phyloP scores from a whole-genome alignment of 164 flowering plant genomes.

The Macadamia integrifolia region DNA sequence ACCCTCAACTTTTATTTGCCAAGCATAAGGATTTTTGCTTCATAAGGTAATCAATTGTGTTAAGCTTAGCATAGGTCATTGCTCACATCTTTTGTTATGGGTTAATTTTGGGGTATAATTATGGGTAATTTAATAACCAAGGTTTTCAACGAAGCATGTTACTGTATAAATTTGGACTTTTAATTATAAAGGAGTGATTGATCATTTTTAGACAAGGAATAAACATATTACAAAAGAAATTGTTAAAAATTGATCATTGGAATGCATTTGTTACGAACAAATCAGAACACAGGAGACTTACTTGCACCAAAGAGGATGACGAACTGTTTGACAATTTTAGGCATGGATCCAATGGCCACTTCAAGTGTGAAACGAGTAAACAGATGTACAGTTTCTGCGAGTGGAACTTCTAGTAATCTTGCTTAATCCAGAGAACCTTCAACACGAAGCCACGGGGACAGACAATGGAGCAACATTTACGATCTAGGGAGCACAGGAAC shows the following conservation, averaged over 20 bases:
- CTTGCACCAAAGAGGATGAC: conserved; percentile 91
- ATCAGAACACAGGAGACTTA: conserved; percentile 34
- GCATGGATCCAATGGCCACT: conserved; percentile 83
- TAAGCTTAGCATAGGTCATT: no score
- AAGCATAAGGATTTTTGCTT: no score
- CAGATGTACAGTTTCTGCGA: conserved; percentile 89
- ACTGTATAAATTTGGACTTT: conserved; percentile 10
- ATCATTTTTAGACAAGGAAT: no score
- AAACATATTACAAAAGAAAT: neutral
- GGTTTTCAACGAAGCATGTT: conserved; percentile 15
- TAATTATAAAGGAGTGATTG: neutral
- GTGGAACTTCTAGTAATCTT: conserved; percentile 88
- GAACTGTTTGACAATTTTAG: conserved; percentile 68
- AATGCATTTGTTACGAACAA: conserved; percentile 1
- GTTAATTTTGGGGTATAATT: no score
- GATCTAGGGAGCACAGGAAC: no score
- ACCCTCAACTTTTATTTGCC: no score
- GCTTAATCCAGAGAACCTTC: conserved; percentile 90
- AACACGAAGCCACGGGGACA: neutral
- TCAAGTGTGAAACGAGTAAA: conserved; percentile 86
- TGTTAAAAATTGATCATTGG: neutral
- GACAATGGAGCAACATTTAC: no score
- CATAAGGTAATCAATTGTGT: no score
- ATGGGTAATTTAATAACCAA: neutral
- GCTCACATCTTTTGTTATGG: no score